These are phyloP conservation scores for Cordyceps tenuipes DNA, from an alignment of 2,329 filamentous ascomycete genomes.

Conservation along the genomic window DNA sequence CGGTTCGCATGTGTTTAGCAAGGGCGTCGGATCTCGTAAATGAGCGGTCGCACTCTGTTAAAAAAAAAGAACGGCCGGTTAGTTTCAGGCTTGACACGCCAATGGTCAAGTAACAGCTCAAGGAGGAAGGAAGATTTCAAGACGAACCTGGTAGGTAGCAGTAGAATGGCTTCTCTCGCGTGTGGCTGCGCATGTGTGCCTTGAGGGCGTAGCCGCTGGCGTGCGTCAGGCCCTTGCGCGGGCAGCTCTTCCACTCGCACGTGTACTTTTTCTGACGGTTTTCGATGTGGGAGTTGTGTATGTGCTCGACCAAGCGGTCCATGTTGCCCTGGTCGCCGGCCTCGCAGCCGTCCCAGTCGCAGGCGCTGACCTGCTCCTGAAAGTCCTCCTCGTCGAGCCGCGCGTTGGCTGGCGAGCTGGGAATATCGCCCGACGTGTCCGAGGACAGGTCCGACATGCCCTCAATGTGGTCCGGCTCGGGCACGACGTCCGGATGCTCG, in stretches of 20 bases:
- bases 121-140: not conserved
- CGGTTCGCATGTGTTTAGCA: conserved; percentile 96
- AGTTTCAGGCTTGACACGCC: not conserved
- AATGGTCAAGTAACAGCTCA: not conserved
- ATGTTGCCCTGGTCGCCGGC: conserved; percentile 68
- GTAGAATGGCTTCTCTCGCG: conserved; percentile 96
- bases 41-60: conserved; percentile 84
- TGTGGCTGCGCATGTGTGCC: conserved; percentile 96
- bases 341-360: conserved; percentile 68
- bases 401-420: conserved; percentile 60
- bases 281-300: conserved; percentile 90
- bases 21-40: conserved; percentile 94
- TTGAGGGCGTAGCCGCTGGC: conserved; percentile 93
- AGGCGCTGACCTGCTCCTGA: conserved; percentile 69
- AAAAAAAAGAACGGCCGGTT: conserved; percentile 13
- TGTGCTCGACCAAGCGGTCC: conserved; percentile 73
- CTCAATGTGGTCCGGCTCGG: conserved; percentile 45
- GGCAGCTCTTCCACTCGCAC: conserved; percentile 94
- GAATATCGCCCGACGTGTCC: conserved; percentile 81
- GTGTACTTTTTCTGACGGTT: conserved; percentile 91
- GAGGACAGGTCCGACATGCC: conserved; percentile 70
- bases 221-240: conserved; percentile 80
- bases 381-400: conserved; percentile 65
- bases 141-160: conserved; percentile 79
- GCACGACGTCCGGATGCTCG: conserved; percentile 30